Conservation (phyloP, 2,329 filamentous ascomycete genomes). For the Ascochyta pisi region DNA sequence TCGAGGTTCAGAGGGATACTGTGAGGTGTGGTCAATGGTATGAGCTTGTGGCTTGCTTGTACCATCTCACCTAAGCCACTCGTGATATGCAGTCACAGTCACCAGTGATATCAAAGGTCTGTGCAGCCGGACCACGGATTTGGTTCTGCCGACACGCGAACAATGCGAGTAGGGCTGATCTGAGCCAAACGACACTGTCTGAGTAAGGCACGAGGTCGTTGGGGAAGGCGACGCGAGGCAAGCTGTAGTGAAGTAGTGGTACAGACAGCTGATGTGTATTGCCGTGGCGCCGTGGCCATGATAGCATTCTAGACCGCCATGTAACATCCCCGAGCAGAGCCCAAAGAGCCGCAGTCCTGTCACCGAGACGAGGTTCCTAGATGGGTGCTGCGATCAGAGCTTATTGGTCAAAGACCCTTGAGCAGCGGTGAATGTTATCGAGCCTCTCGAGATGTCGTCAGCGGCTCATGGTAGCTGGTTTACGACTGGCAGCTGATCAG, state of each 20-base stretch:
- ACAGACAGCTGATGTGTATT: slow-evolving; percentile 7
- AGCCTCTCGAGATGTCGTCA: neutral
- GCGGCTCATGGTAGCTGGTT: neutral
- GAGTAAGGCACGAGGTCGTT: neutral
- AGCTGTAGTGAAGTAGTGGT: neutral
- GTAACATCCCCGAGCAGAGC: slow-evolving; percentile 2
- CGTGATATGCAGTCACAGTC: neutral
- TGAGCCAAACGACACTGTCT: neutral
- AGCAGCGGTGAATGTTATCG: neutral
- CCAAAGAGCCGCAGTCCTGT: slow-evolving; percentile 1
- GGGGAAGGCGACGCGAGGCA: neutral
- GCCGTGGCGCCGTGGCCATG: slow-evolving; percentile 7
- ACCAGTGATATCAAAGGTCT: neutral
- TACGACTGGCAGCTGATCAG: neutral
- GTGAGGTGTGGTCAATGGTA: neutral
- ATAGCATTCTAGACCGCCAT: neutral
- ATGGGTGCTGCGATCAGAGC: neutral
- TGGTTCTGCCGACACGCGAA: neutral
- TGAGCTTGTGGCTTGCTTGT: slow-evolving; percentile 12
- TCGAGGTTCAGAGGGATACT: neutral
- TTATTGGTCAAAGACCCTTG: neutral
- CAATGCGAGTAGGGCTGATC: neutral
- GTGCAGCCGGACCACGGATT: neutral
- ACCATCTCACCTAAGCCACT: slow-evolving; percentile 11
- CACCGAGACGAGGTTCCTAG: too few species aligned